Evolutionary conservation across 1,139 yeast species (phyloP), one percentile per base, ranked within the genome.

Genomic region (Sporopachydermia cereana): DNA sequence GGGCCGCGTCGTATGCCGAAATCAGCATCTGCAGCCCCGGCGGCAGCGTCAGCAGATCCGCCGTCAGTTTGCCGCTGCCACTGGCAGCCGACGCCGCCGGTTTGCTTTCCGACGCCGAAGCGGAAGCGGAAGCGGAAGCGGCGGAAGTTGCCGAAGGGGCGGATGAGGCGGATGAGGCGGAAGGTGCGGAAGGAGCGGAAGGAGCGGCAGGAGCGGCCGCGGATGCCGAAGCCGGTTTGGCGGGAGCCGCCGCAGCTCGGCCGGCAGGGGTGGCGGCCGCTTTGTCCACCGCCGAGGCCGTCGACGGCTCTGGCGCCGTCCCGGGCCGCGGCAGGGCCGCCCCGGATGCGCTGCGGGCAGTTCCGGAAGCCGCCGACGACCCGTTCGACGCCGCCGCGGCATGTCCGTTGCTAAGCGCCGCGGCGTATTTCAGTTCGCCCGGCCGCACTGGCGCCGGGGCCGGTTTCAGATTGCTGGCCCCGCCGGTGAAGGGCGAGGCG

Each of bases 401-500:
- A 20, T 34, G 39, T 49, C 44, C 18, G 50, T 29, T 36, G 50
- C 49, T 41, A 46, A 46, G 14, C 47, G 86, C 84, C 1, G 81
- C 73, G 0, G 91, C 74, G 75, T 86, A 82, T 53, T 80, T 80
- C 50, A 82, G 66, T 47, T 76, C 82, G 2, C 76, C 76, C 2
- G 82, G 80, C 44, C 74, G 72, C 9, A 76, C 64, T n/a, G 85
- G 85, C n/a, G 79, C 72, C 0, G 79, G 72, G 0, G 85, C 84
- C 2, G 85, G 85, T 57, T 77, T 78, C 51, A 78, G 62, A 2
- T 44, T 45, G 67, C 65, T 17, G 63, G 44, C 12, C 25, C 41
- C 42, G 12, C 36, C 30, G 24, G 20, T 45, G 16, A 20, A 36
- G 24, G 45, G 36, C 23, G 52, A 14, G 9, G 48, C 43, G 3